Evolutionary conservation across 2,329 filamentous ascomycete species (phyloP).

Genomic region (Penicillium palitans): DNA sequence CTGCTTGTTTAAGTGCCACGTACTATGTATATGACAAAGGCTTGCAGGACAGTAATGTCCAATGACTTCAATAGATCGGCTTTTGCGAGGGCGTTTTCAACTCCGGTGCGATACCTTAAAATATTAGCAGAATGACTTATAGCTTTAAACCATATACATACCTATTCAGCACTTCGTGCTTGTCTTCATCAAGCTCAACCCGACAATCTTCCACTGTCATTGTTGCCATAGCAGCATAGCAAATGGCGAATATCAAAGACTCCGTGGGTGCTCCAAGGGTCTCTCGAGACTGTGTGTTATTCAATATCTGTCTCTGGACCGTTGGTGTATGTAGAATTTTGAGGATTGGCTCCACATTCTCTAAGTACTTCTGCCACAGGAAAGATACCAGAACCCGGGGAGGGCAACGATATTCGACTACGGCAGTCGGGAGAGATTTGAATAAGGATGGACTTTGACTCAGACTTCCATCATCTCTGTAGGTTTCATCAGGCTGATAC

Average conservation of each 20-base stretch:
- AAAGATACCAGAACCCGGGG: conserved; percentile 6
- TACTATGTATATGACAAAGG: conserved; percentile 25
- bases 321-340: conserved; percentile 58
- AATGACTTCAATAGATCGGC: conserved; percentile 11
- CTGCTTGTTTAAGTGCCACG: background rate
- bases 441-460: background rate
- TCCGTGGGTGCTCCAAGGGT: background rate
- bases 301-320: conserved; percentile 48
- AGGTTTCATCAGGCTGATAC: background rate
- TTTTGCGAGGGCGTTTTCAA: conserved; percentile 16
- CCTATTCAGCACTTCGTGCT: conserved; percentile 11
- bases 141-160: background rate
- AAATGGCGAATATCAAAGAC: conserved; percentile 23
- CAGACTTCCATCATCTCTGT: too few species aligned
- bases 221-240: conserved; percentile 17
- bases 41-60: conserved; percentile 22
- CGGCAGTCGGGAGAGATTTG: background rate
- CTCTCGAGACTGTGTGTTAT: conserved; percentile 23
- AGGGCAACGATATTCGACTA: background rate
- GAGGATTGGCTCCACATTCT: conserved; percentile 54
- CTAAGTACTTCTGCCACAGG: conserved; percentile 26
- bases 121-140: background rate
- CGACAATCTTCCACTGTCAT: background rate
- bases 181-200: conserved; percentile 15
- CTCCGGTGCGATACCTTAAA: conserved; percentile 16